Percentiles rank a stretch among this genome's conserved stretches.
Evolutionary conservation across 1,284 basidiomycete genomes (phyloP).

Genomic region (Mycosarcoma maydis): DNA sequence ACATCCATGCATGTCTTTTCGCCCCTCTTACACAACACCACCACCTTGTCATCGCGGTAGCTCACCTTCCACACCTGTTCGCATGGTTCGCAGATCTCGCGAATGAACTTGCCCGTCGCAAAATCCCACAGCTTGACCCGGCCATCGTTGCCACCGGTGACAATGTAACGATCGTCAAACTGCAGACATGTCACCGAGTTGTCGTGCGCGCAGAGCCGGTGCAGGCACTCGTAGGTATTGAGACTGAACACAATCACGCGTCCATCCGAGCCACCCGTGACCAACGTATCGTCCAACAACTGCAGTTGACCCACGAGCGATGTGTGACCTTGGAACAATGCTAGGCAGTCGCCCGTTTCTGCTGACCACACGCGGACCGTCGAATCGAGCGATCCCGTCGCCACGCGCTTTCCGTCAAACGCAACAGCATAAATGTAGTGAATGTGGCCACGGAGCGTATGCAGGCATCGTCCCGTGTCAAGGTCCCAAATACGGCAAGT

Average conservation of each 20-base stretch:
- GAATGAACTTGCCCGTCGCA: slow-evolving; percentile 58
- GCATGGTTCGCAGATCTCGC: slow-evolving; percentile 67
- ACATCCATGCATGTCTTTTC: slow-evolving; percentile 91
- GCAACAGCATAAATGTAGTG: slow-evolving; percentile 93
- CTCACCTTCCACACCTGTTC: slow-evolving; percentile 88
- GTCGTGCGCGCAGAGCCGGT: slow-evolving; percentile 74
- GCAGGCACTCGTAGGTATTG: slow-evolving; percentile 70
- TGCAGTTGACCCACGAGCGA: slow-evolving; percentile 93
- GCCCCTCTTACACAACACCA: slow-evolving; percentile 82
- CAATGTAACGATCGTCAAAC: slow-evolving; percentile 74
- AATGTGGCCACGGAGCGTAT: slow-evolving; percentile 86
- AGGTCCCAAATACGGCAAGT: slow-evolving; percentile 70
- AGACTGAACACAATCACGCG: slow-evolving; percentile 90
- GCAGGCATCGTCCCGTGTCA: slow-evolving; percentile 74
- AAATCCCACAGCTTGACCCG: slow-evolving; percentile 82
- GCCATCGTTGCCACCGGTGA: slow-evolving; percentile 85
- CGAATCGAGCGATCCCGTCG: slow-evolving; percentile 79
- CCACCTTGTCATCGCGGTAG: slow-evolving; percentile 80
- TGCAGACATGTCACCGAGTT: slow-evolving; percentile 90
- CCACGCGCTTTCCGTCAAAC: slow-evolving; percentile 85
- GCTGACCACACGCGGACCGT: slow-evolving; percentile 65
- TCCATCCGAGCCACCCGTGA: slow-evolving; percentile 92
- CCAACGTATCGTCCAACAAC: slow-evolving; percentile 77
- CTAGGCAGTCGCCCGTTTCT: slow-evolving; percentile 80
- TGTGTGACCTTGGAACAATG: slow-evolving; percentile 90